Conservation (phyloP, 1,284 basidiomycete genomes). For the Tilletiopsis washingtonensis region DNA sequence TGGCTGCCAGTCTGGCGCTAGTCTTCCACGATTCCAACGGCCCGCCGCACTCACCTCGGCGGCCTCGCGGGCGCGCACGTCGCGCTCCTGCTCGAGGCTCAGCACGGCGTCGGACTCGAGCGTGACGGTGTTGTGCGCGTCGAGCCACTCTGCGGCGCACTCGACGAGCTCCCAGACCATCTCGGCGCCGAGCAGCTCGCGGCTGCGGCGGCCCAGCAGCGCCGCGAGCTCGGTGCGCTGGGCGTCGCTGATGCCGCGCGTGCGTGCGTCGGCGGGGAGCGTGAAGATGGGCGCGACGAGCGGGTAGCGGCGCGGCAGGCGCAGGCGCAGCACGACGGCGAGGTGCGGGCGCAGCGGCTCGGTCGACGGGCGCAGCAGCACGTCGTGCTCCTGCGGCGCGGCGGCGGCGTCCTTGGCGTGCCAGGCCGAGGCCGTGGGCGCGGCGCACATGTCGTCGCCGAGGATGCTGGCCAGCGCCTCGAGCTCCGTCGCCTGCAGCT, state of each 20-base stretch:
- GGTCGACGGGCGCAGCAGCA: constrained; percentile 31
- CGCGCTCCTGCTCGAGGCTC: constrained; percentile 10
- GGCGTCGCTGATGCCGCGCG: constrained; percentile 17
- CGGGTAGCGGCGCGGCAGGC: constrained; percentile 40
- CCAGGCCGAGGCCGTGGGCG: constrained; percentile 17
- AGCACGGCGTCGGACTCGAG: neutral
- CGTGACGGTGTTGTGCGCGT: constrained; percentile 8
- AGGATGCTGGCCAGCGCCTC: constrained; percentile 39
- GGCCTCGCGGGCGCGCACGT: constrained; percentile 4
- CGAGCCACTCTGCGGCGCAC: constrained; percentile 37
- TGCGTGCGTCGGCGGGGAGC: constrained; percentile 20
- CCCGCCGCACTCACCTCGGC: too few relatives aligned
- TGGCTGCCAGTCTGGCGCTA: too few relatives aligned
- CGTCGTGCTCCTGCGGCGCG: constrained; percentile 25
- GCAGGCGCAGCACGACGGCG: constrained; percentile 22
- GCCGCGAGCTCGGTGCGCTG: constrained; percentile 20
- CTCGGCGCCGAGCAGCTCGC: constrained; percentile 36
- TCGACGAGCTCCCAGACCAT: constrained; percentile 48
- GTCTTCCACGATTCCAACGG: too few relatives aligned
- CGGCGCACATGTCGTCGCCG: constrained; percentile 25
- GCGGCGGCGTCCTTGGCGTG: constrained; percentile 14
- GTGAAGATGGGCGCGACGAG: constrained; percentile 23
- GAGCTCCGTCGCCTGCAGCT: constrained; percentile 35
- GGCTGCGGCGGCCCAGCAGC: constrained; percentile 26
- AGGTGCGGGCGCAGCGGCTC: constrained; percentile 30